Conservation (phyloP, 192 early-diverging fungal genomes). For the Kickxella alabastrina region DNA sequence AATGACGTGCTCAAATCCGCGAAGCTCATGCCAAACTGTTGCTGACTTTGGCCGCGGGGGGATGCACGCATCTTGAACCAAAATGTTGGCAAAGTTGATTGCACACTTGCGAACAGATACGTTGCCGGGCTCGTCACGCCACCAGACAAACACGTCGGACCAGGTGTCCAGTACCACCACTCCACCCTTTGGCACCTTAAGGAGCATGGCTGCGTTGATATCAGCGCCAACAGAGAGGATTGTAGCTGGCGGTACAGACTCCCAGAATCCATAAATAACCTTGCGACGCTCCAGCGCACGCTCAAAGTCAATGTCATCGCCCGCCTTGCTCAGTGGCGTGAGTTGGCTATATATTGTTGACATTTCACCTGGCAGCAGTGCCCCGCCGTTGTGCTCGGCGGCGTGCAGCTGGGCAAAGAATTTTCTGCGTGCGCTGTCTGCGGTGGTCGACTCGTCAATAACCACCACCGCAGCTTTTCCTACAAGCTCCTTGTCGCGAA, state of each 20-base stretch:
- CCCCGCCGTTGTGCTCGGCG: slow-evolving; percentile 11
- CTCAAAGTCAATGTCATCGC: slow-evolving; percentile 44
- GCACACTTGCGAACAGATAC: slow-evolving; percentile 41
- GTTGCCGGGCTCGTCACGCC: slow-evolving; percentile 44
- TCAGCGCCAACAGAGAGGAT: slow-evolving; percentile 37
- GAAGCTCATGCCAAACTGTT: slow-evolving; percentile 43
- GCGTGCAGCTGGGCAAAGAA: slow-evolving; percentile 37
- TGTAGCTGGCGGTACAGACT: slow-evolving; percentile 40
- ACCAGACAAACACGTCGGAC: slow-evolving; percentile 51
- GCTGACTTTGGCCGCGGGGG: slow-evolving; percentile 40
- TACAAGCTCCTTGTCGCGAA: slow-evolving; percentile 42
- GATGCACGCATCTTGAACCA: slow-evolving; percentile 38
- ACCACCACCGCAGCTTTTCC: slow-evolving; percentile 24
- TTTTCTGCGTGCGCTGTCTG: slow-evolving; percentile 33
- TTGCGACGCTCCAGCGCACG: slow-evolving; percentile 42
- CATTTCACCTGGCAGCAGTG: slow-evolving; percentile 13
- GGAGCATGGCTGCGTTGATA: slow-evolving; percentile 39
- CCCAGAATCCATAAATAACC: slow-evolving; percentile 49
- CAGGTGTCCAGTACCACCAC: slow-evolving; percentile 46
- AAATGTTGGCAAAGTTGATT: slow-evolving; percentile 38
- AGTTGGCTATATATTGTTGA: slow-evolving; percentile 28
- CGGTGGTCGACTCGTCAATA: slow-evolving; percentile 33
- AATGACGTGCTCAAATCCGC: slow-evolving; percentile 46
- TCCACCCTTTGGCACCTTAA: slow-evolving; percentile 39
- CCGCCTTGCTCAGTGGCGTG: slow-evolving; percentile 28